Base-by-base conservation (phyloP, 305 asterid species). In the Ilex paraguariensis region DNA sequence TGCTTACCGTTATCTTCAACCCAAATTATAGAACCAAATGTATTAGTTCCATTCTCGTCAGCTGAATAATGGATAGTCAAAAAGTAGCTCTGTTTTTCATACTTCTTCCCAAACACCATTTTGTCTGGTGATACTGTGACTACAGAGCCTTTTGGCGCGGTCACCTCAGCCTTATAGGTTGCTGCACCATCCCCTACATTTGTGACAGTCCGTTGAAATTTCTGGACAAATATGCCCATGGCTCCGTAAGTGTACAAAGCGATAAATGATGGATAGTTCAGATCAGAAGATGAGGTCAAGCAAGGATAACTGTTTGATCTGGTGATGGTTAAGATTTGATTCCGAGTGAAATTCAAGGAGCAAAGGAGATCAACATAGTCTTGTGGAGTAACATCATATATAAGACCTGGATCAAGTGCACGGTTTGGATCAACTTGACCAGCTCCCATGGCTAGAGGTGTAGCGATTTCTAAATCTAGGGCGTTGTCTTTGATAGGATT, bases 181-280 rank as follows among this genome's bases (percentile, higher is more conserved):
- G 75, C 71, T 7, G 66, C 61, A 0, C 68, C 75, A 4, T 73
- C 60, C 3, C 84, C 87, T 6, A 82, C 85, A 36, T 77, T 78
- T 6, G 85, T 82, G 5, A 78, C 81, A 0, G 83, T 77, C 68
- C 88, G 75, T 3, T 3, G 48, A 32, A 75, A 79, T 16, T 28
- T 66, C 11, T 74, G 73, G 8, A 50, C 70, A 61, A 67, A 14
- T 11, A n/a, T 45, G 3, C 30, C 56, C 11, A 3, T 14, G 7
- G 56, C n/a, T 16, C n/a, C 10, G 56, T 52, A 13, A 6, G 32
- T 16, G 64, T 81, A 82, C 13, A 81, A 21, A 3, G 67, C 74
- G 0, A 82, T 75, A 21, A 85, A 80, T 0, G 93, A 85, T 6
- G 93, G 93, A 66, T 85, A 82, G 21, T 85, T 85, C 16, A 85